These are phyloP conservation scores for Scenedesmus sp. DNA, from an alignment of 163 green algal species.

Conservation along the genomic window DNA sequence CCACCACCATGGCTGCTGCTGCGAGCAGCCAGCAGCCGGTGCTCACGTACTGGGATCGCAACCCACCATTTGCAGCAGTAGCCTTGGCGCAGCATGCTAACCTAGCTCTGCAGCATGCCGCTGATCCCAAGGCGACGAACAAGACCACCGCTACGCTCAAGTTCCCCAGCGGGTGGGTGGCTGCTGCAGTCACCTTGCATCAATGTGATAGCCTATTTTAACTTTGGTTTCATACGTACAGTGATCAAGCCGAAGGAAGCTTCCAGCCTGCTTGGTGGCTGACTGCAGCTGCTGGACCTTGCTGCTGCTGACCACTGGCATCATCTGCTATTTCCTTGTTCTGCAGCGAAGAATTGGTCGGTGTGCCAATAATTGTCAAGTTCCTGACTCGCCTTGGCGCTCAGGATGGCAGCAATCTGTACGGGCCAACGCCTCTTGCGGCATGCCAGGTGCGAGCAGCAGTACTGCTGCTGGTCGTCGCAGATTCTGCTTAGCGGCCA, in stretches of 20 bases:
- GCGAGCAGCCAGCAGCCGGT: not conserved
- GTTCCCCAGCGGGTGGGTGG: conserved; percentile 68
- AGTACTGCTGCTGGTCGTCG: not conserved
- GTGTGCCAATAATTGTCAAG: conserved; percentile 74
- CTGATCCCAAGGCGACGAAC: conserved; percentile 78
- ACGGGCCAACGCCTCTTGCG: conserved; percentile 70
- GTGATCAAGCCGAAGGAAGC: not conserved
- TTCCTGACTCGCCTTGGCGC: conserved; percentile 73
- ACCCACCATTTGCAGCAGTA: conserved; percentile 75
- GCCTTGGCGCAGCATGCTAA: conserved; percentile 67
- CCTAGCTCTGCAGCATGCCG: conserved; percentile 64
- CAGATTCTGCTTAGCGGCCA: not conserved
- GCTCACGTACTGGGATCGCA: conserved; percentile 75
- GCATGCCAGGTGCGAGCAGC: conserved; percentile 71
- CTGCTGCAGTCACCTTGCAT: not conserved
- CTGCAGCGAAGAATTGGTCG: conserved; percentile 75
- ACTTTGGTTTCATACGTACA: not conserved
- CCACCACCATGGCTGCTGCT: conserved; percentile 33
- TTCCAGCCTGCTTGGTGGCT: not conserved
- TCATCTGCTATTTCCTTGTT: not conserved
- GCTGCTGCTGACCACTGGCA: not conserved
- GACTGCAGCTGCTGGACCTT: not conserved
- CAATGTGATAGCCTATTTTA: not conserved
- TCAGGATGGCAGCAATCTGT: conserved; percentile 62
- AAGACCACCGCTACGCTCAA: conserved; percentile 70